Base-by-base conservation (phyloP, 2,329 filamentous ascomycete species). In the Alternaria alternata region DNA sequence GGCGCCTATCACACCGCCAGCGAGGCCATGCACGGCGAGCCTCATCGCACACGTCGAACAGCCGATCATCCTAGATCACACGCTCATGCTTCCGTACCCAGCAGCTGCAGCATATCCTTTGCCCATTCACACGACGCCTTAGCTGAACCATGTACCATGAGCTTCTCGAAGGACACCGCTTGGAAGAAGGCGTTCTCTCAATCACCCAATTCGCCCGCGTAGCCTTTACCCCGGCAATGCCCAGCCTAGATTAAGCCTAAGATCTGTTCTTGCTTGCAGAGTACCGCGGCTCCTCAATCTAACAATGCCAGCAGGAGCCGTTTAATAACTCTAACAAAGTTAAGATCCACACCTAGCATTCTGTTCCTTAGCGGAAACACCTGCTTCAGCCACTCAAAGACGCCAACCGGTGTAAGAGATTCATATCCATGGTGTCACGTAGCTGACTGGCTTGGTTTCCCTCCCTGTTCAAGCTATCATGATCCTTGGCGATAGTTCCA, bases 181-280 rank as follows among this genome's bases (percentile, higher is more conserved):
- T 69, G 69, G 68, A 65, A 73, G 65, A 67, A 62, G 46, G 54
- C 51, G 48, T 54, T 20, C 16, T 59, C 53, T 66, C 36, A 61
- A 67, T 68, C 62, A 67, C 56, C 68, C 66, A 70, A 70, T 73
- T 73, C 66, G 70, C 47, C 52, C 41, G 51, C 44, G 48, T 46
- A 41, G 30, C 39, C 41, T 28, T 18, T 6, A 26, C 47, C 46
- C 43, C 20, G 16, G 51, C 32, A 42, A 47, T 65, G 70, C 69
- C 68, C 61, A 73, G 65, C 65, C 57, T 49, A 38, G 54, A 74
- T 75, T 74, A 67, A 75, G 73, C 72, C 73, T 75, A 75, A 75
- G 73, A 73, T 74, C 72, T 72, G 39, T 47, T 30, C 16, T 38
- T 18, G 14, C 39, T 36, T 32, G 22, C 36, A 51, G 32, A 42